These are phyloP conservation scores for Diplogelasinospora grovesii DNA, from an alignment of 495 filamentous ascomycete species.

Conservation along the genomic window DNA sequence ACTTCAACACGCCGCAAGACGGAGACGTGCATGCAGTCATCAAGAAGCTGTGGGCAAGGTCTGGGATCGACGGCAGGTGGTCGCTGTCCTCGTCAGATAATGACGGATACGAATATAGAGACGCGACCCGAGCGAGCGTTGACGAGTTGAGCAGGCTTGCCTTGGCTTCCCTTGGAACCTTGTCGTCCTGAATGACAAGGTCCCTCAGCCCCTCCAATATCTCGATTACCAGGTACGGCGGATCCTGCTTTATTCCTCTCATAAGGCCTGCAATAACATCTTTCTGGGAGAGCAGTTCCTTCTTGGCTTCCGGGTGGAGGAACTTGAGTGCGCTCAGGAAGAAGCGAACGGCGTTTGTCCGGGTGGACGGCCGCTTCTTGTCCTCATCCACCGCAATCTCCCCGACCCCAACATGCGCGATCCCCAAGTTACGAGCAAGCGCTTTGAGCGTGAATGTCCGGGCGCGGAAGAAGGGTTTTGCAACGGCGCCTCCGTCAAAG, in stretches of 20 bases:
- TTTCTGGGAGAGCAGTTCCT: conserved; percentile 65
- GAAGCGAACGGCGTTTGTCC: conserved; percentile 69
- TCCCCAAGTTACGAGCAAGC: conserved; percentile 54
- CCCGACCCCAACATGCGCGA: conserved; percentile 46
- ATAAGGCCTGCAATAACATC: conserved; percentile 64
- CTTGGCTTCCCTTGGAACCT: conserved; percentile 63
- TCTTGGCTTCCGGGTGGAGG: conserved; percentile 61
- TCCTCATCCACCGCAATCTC: conserved; percentile 44
- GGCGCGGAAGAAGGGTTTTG: conserved; percentile 60
- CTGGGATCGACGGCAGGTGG: conserved; percentile 41
- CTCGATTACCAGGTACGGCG: conserved; percentile 60
- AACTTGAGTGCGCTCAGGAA: conserved; percentile 66
- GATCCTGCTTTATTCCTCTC: conserved; percentile 63
- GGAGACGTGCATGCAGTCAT: conserved; percentile 64
- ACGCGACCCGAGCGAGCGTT: conserved; percentile 63
- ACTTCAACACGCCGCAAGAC: conserved; percentile 60
- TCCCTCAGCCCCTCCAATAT: conserved; percentile 57
- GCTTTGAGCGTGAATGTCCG: conserved; percentile 68
- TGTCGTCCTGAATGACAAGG: conserved; percentile 61
- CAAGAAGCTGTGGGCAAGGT: conserved; percentile 63
- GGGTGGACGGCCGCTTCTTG: conserved; percentile 56
- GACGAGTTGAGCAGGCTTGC: conserved; percentile 62
- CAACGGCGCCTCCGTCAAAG: conserved; percentile 74
- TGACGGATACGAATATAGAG: conserved; percentile 61
- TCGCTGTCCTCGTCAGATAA: conserved; percentile 17